phyloP scores from a whole-genome alignment of 352 stramenopile species.

The Pythium phragmiticola region DNA sequence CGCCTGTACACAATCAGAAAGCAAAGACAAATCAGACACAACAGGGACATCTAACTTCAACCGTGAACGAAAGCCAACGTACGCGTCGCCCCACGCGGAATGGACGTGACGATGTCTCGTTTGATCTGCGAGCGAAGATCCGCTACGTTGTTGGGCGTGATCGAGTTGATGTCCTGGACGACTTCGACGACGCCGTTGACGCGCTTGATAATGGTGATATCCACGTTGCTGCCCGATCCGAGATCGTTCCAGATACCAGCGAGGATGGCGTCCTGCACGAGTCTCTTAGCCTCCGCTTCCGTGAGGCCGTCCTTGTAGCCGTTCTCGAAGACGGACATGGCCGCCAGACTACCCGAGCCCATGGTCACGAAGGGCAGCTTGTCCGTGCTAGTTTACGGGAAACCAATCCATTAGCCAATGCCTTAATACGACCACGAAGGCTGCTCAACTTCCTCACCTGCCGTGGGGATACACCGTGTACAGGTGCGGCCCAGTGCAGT shows the following conservation, averaged over 20 bases:
- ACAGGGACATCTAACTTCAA: not conserved
- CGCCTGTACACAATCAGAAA: slow-evolving; percentile 31
- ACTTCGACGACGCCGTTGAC: slow-evolving; percentile 81
- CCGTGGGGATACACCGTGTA: slow-evolving; percentile 99
- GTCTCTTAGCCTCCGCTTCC: slow-evolving; percentile 94
- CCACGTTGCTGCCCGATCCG: slow-evolving; percentile 95
- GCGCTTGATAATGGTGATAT: slow-evolving; percentile 95
- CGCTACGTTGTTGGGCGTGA: slow-evolving; percentile 92
- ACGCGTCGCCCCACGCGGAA: slow-evolving; percentile 80
- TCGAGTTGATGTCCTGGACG: slow-evolving; percentile 90
- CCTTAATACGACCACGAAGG: slow-evolving; percentile 1
- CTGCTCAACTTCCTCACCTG: slow-evolving; percentile 30
- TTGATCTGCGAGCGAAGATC: slow-evolving; percentile 87
- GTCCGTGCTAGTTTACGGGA: slow-evolving; percentile 67
- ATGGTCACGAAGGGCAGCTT: slow-evolving; percentile 99
- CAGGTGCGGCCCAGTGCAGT: slow-evolving; percentile 94
- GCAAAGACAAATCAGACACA: not conserved
- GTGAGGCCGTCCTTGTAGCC: slow-evolving; percentile 95
- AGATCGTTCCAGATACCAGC: slow-evolving; percentile 99
- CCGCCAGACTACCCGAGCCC: slow-evolving; percentile 97
- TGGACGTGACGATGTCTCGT: slow-evolving; percentile 79
- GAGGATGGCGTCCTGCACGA: slow-evolving; percentile 96
- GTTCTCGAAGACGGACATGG: slow-evolving; percentile 97
- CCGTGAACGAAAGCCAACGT: slow-evolving; percentile 28
- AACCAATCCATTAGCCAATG: not conserved